Conservation (phyloP, 208 protist species). For the Leishmania tropica region DNA sequence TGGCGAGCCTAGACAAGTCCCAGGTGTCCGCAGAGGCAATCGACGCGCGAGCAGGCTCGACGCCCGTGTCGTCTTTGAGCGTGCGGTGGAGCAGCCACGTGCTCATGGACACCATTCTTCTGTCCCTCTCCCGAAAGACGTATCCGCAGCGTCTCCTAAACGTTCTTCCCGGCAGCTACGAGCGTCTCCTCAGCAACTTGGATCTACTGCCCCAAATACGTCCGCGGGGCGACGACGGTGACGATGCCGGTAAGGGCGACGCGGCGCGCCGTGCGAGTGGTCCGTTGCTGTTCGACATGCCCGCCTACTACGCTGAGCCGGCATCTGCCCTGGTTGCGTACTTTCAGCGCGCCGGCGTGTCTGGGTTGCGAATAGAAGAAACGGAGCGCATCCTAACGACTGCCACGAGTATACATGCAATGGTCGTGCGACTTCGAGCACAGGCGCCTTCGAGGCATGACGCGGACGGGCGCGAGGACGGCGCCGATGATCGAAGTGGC, state of each 20-base stretch:
- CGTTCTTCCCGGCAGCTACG: constrained; percentile 70
- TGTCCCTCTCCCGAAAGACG: constrained; percentile 45
- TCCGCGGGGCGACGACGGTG: constrained; percentile 12
- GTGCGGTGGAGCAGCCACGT: constrained; percentile 49
- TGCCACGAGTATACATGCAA: constrained; percentile 49
- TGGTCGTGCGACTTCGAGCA: constrained; percentile 76
- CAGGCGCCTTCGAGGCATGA: constrained; percentile 25
- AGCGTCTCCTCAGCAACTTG: constrained; percentile 41
- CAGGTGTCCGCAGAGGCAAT: constrained; percentile 17
- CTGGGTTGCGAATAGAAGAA: constrained; percentile 41
- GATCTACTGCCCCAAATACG: constrained; percentile 24
- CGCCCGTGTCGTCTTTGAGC: background rate
- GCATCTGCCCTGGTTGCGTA: constrained; percentile 50
- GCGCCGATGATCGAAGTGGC: background rate
- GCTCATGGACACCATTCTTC: constrained; percentile 55
- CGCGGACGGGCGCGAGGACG: background rate
- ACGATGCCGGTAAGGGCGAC: constrained; percentile 7
- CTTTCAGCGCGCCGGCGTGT: constrained; percentile 44
- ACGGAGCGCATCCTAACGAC: constrained; percentile 49
- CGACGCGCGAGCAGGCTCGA: constrained; percentile 1
- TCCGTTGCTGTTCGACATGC: constrained; percentile 49
- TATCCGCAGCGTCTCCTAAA: constrained; percentile 66
- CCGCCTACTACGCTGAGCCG: constrained; percentile 70
- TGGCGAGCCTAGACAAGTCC: constrained; percentile 48
- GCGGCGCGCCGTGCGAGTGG: background rate